These are phyloP conservation scores for Aspergillus sp. DNA, from an alignment of 2,329 filamentous ascomycete species.

Conservation along the genomic window DNA sequence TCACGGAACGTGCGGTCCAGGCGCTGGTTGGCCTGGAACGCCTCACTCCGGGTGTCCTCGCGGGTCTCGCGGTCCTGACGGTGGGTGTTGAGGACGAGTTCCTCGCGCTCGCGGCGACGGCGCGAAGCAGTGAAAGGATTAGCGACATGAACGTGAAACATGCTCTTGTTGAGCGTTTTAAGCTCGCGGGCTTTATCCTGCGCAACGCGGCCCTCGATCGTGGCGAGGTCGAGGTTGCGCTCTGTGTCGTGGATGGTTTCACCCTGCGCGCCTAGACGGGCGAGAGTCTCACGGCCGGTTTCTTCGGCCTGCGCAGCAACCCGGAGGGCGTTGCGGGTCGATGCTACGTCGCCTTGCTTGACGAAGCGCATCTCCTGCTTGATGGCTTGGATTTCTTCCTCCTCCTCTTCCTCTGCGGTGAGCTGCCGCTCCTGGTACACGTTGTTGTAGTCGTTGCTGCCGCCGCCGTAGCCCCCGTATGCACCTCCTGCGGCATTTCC, in stretches of 20 bases:
- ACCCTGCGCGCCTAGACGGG: conserved; percentile 67
- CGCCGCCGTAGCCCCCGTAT: conserved; percentile 23
- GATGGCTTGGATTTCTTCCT: conserved; percentile 63
- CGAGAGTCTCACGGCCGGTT: conserved; percentile 64
- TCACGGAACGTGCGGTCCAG: conserved; percentile 61
- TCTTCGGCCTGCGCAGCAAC: conserved; percentile 64
- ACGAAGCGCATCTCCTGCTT: conserved; percentile 69
- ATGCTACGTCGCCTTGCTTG: conserved; percentile 70
- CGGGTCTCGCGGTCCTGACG: conserved; percentile 50
- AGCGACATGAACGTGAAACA: conserved; percentile 77
- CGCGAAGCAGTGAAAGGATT: conserved; percentile 70
- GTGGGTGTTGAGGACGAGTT: conserved; percentile 61
- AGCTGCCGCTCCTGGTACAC: conserved; percentile 65
- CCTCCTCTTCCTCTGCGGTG: conserved; percentile 72
- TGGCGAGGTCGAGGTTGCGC: conserved; percentile 70
- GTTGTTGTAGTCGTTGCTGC: conserved; percentile 30
- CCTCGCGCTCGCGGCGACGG: conserved; percentile 58
- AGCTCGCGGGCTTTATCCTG: conserved; percentile 76
- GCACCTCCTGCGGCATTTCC: conserved; percentile 1
- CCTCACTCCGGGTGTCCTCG: conserved; percentile 50
- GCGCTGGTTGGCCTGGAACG: conserved; percentile 50
- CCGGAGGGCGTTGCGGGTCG: conserved; percentile 62
- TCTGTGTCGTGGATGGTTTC: conserved; percentile 78
- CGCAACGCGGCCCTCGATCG: conserved; percentile 67
- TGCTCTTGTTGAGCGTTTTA: conserved; percentile 77